These are phyloP conservation scores for Stagonosporopsis tanaceti DNA, from an alignment of 2,329 filamentous ascomycete genomes.

Conservation along the genomic window DNA sequence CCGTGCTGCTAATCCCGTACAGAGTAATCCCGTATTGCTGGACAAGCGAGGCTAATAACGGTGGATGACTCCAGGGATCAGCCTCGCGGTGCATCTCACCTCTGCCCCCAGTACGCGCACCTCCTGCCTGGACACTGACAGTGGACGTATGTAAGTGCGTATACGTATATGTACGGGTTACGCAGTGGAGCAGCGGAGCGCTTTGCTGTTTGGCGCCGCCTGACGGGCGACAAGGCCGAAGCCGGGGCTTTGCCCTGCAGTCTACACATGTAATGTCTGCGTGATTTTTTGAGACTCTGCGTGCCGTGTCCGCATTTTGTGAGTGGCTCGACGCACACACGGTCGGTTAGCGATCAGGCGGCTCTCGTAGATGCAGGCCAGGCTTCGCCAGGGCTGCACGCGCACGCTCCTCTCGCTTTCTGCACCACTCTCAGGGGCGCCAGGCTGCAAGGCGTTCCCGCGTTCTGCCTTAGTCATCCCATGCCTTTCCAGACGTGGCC, in stretches of 20 bases:
- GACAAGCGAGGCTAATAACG: not conserved
- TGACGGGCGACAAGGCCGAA: not conserved
- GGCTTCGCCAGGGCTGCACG: conserved; percentile 3
- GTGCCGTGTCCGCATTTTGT: conserved; percentile 2
- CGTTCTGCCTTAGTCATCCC: conserved; percentile 3
- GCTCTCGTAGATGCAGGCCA: not conserved
- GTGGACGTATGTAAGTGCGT: not conserved
- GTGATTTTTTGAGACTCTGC: not conserved
- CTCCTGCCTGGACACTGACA: not conserved
- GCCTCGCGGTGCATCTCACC: conserved; percentile 2
- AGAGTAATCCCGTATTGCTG: not conserved
- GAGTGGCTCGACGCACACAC: conserved; percentile 5
- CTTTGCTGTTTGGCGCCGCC: conserved; percentile 4
- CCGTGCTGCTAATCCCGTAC: no score
- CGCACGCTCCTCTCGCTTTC: conserved; percentile 4
- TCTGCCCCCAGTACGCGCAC: conserved; percentile 2
- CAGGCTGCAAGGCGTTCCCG: not conserved
- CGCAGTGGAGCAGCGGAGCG: not conserved
- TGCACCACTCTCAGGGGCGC: conserved; percentile 4
- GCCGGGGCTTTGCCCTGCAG: not conserved
- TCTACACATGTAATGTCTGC: not conserved
- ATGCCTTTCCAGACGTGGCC: not conserved
- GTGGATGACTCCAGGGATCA: conserved; percentile 1
- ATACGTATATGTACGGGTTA: conserved; percentile 10
- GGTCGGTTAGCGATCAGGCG: not conserved